Evolutionary conservation across 2,329 filamentous ascomycete genomes (phyloP), one percentile per base, ranked within the genome.

Genomic region (Aspergillus tubingensis): DNA sequence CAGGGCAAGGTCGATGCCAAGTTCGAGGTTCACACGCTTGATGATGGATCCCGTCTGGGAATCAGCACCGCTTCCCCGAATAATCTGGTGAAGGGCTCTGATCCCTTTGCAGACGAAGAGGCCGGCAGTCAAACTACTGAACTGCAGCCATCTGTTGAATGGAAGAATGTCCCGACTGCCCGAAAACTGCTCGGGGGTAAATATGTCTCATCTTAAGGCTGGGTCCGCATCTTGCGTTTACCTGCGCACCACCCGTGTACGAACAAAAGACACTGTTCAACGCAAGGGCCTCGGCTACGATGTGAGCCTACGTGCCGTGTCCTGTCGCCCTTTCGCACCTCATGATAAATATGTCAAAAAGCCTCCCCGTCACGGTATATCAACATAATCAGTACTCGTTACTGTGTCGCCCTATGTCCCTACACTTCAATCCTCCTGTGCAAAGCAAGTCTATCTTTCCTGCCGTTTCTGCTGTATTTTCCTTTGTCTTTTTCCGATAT

Each of bases 1-100:
- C 86, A 90, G 5, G 92, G 92, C 0, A 87, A 86, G 57, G 84
- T 96, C 8, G 94, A 99, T 74, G 91, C 91, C 0, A 83, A 88
- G 58, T 97, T 93, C 87, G 92, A 96, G 73, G 79, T 89, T 21
- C 74, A 71, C 49, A 83, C 80, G 2, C 80, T 84, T 41, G 77
- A 84, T 32, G 77, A 79, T 0, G 85, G 85, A 0, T 89, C 86
- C 65, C 87, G 87, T 8, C 85, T 97, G 58, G 88, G 86, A 4
- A 80, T 92, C 76, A 74, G 82, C 63, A 65, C 73, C 58, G 59
- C 74, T 56, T 68, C 72, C 47, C 52, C 64, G 23, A 48, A 61
- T 21, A 63, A 67, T 8, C 68, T 67, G 5, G 62, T 67, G 48
- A 72, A 68, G 51, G 76, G 76, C 13, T 63, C 65, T 15, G 80